These are phyloP conservation scores for Fomitopsis palustris DNA, from an alignment of 1,284 basidiomycete genomes.

Conservation along the genomic window DNA sequence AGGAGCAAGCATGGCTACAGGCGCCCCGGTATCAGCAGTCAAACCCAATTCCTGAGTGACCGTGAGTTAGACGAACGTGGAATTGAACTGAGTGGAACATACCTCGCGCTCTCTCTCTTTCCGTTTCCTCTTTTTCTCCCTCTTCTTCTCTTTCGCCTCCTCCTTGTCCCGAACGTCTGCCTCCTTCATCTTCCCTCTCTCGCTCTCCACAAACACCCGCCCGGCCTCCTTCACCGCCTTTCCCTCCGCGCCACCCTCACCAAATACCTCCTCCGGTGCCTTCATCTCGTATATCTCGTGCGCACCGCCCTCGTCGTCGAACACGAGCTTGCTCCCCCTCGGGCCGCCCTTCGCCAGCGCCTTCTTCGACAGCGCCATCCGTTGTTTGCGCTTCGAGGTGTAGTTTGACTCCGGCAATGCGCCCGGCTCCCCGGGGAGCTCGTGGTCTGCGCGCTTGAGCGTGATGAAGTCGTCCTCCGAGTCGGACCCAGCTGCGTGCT, in stretches of 20 bases:
- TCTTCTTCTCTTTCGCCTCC: conserved; percentile 84
- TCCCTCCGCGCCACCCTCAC: conserved; percentile 38
- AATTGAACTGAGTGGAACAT: conserved; percentile 20
- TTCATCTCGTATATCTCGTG: conserved; percentile 82
- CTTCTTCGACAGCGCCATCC: conserved; percentile 78
- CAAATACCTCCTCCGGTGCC: conserved; percentile 67
- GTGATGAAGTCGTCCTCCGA: conserved; percentile 86
- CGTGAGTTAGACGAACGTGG: conserved; percentile 5
- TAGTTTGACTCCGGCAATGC: conserved; percentile 38
- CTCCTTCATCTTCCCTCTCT: conserved; percentile 67
- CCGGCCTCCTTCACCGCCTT: conserved; percentile 59
- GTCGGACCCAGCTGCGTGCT: conserved; percentile 41
- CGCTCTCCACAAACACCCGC: conserved; percentile 66
- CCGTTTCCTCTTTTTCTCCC: conserved; percentile 79
- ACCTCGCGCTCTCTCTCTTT: conserved; percentile 83
- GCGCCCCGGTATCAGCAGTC: conserved; percentile 20
- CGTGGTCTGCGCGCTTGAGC: conserved; percentile 88
- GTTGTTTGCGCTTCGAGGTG: conserved; percentile 58
- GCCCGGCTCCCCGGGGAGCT: conserved; percentile 44
- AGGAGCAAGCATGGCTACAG: conserved; percentile 29
- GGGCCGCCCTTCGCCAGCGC: conserved; percentile 63
- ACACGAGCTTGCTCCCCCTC: conserved; percentile 70
- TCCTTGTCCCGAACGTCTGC: conserved; percentile 77
- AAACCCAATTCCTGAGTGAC: conserved; percentile 9
- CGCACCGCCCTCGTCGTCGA: conserved; percentile 80